These are phyloP conservation scores for Posidonia oceanica DNA, from an alignment of 116 monocot genomes.

Conservation along the genomic window DNA sequence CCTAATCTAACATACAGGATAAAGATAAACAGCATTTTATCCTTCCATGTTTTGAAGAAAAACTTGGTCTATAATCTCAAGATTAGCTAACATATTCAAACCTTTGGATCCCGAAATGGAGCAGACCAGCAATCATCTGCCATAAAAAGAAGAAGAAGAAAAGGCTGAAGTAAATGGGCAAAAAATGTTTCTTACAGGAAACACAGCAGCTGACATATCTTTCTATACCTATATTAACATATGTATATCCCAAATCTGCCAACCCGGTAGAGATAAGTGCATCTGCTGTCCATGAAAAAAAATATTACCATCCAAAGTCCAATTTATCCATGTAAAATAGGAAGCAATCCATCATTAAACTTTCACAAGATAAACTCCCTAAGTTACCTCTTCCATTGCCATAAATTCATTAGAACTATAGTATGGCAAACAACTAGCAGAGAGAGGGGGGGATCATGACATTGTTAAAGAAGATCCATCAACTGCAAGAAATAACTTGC, in stretches of 20 bases:
- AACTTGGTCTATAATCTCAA: neutral
- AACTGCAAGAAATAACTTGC: too few species aligned
- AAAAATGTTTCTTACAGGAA: neutral
- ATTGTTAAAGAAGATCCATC: too few species aligned
- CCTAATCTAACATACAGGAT: too few species aligned
- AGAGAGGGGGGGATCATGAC: too few species aligned
- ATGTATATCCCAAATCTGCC: constrained; percentile 74
- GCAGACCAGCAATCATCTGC: constrained; percentile 97
- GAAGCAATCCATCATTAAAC: neutral
- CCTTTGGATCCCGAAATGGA: constrained; percentile 42
- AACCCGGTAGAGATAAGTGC: constrained; percentile 84
- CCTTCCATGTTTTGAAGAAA: neutral
- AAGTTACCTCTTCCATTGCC: too few species aligned
- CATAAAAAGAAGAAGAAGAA: constrained; percentile 5
- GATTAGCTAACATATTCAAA: constrained; percentile 7
- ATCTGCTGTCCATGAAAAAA: constrained; percentile 54
- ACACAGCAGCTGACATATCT: neutral
- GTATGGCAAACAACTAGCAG: too few species aligned
- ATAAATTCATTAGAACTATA: too few species aligned
- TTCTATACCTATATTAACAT: constrained; percentile 75
- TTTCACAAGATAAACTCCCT: too few species aligned
- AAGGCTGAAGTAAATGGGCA: constrained; percentile 1
- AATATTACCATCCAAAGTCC: neutral
- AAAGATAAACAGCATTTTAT: too few species aligned
- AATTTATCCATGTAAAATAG: too few species aligned